Evolutionary conservation across 2,329 filamentous ascomycete genomes (phyloP).

Genomic region (Chaetomium globosum): DNA sequence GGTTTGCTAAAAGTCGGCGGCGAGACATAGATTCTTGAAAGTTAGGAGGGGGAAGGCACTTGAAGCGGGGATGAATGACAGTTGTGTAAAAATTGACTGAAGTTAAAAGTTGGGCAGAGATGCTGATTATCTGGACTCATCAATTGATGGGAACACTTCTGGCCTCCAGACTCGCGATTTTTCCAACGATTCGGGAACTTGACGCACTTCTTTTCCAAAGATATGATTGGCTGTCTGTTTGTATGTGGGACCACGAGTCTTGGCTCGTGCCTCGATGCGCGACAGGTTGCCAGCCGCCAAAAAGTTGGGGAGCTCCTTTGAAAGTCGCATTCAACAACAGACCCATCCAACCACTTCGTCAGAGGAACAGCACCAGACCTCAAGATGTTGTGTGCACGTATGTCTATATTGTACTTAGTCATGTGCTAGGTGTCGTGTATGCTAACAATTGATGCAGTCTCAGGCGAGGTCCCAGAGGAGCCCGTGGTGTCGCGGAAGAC

Average conservation of each 20-base stretch:
- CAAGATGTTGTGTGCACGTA: constrained; percentile 42
- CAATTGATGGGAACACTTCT: too few relatives aligned
- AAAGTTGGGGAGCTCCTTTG: constrained; percentile 31
- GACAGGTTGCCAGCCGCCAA: constrained; percentile 22
- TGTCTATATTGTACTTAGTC: neutral
- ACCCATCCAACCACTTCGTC: constrained; percentile 6
- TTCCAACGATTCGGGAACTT: too few relatives aligned
- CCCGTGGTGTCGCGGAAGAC: constrained; percentile 95
- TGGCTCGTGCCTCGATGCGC: constrained; percentile 24
- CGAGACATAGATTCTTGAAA: too few relatives aligned
- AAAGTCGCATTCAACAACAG: constrained; percentile 23
- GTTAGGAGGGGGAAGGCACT: too few relatives aligned
- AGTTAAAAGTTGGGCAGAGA: too few relatives aligned
- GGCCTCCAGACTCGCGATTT: too few relatives aligned
- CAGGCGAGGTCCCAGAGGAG: constrained; percentile 91
- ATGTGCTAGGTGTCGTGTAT: neutral
- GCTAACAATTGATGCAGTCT: constrained; percentile 62
- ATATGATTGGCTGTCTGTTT: neutral
- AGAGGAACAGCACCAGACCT: constrained; percentile 13
- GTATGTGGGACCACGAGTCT: neutral
- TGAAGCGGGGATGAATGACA: too few relatives aligned
- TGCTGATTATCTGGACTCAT: too few relatives aligned
- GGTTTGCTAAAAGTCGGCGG: too few relatives aligned
- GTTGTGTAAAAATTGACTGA: too few relatives aligned
- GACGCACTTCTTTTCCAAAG: too few relatives aligned